Evolutionary conservation across 805 yeast genomes (phyloP).

Genomic region (Scheffersomyces lignosus): DNA sequence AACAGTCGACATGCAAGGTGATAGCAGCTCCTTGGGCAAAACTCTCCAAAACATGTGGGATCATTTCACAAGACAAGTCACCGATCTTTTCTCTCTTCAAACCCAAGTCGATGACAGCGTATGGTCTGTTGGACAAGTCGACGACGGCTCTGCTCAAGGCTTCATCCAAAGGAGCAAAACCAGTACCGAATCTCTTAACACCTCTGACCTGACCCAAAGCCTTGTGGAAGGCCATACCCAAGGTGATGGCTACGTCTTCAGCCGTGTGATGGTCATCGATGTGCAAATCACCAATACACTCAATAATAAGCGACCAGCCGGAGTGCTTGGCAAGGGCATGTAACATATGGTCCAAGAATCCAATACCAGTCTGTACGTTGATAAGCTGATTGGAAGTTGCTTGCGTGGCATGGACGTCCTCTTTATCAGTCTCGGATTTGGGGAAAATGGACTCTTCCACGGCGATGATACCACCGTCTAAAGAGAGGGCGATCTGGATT

Average conservation of each 20-base stretch:
- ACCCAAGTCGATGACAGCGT: constrained; percentile 85
- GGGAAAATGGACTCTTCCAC: constrained; percentile 60
- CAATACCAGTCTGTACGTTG: constrained; percentile 85
- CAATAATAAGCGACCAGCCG: constrained; percentile 91
- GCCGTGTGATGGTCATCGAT: constrained; percentile 97
- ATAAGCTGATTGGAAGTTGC: constrained; percentile 70
- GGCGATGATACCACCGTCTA: constrained; percentile 82
- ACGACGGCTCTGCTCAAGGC: constrained; percentile 96
- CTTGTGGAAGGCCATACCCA: constrained; percentile 84
- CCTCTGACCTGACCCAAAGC: constrained; percentile 91
- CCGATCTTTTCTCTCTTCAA: constrained; percentile 92
- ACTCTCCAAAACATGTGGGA: constrained; percentile 94
- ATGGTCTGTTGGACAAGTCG: constrained; percentile 91
- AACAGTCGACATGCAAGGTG: constrained; percentile 91
- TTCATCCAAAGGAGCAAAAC: constrained; percentile 95
- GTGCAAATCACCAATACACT: constrained; percentile 91
- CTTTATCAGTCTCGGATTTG: constrained; percentile 23
- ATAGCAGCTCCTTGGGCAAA: constrained; percentile 91
- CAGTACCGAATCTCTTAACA: constrained; percentile 88
- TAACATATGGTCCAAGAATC: constrained; percentile 95
- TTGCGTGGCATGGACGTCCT: constrained; percentile 62
- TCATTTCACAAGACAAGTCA: constrained; percentile 90
- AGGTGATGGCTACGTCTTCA: constrained; percentile 91
- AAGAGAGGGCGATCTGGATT: constrained; percentile 77
- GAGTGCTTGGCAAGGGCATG: constrained; percentile 96